Evolutionary conservation across 1,284 basidiomycete genomes (phyloP).

Genomic region (Fomitopsis pinicola): DNA sequence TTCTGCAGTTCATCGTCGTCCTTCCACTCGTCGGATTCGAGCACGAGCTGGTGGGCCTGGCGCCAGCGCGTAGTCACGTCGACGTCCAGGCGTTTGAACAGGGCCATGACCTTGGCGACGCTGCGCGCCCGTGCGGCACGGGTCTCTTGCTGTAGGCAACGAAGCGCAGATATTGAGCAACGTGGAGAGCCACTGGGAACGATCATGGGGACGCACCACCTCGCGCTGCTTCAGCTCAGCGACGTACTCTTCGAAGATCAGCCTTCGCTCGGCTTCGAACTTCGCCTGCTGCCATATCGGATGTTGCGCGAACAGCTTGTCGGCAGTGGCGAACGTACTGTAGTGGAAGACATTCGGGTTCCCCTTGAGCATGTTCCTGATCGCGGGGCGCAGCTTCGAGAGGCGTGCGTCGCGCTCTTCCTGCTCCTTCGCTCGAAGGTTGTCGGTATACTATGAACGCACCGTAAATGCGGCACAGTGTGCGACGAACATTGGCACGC

Average conservation of each 20-base stretch:
- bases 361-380: constrained; percentile 80
- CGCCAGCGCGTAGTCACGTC: constrained; percentile 90
- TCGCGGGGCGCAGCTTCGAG: constrained; percentile 76
- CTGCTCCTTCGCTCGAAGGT: constrained; percentile 60
- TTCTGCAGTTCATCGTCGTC: constrained; percentile 70
- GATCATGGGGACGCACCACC: constrained; percentile 51
- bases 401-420: constrained; percentile 80
- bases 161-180: constrained; percentile 2
- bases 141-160: constrained; percentile 58
- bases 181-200: constrained; percentile 1
- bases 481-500: not conserved
- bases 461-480: not conserved
- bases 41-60: constrained; percentile 70
- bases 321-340: constrained; percentile 83
- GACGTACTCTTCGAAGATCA: constrained; percentile 89
- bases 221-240: constrained; percentile 80
- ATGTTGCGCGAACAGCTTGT: constrained; percentile 77
- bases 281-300: constrained; percentile 85
- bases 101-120: constrained; percentile 70
- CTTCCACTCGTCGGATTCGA: constrained; percentile 76
- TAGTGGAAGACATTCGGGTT: constrained; percentile 86
- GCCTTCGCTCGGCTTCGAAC: constrained; percentile 76
- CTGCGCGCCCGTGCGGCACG: constrained; percentile 71
- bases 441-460: constrained; percentile 60
- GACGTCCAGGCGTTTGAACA: constrained; percentile 82